Conservation (phyloP, 2,329 filamentous ascomycete genomes). For the Trichoderma polysporum region DNA sequence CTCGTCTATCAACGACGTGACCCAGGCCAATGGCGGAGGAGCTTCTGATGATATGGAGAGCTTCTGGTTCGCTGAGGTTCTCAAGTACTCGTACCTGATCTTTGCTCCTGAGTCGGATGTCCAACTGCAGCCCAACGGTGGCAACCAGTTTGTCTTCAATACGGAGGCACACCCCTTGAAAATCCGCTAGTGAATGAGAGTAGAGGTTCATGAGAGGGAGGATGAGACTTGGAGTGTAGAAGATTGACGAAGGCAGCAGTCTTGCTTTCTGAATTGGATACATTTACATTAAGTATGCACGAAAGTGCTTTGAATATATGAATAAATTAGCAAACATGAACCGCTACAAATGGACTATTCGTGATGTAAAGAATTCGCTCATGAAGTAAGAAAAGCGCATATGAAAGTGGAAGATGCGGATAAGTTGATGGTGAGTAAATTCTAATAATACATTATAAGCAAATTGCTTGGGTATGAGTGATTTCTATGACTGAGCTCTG, state of each 20-base stretch:
- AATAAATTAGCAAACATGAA: not conserved
- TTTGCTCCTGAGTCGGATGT: conserved; percentile 59
- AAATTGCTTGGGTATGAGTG: not conserved
- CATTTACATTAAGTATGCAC: not conserved
- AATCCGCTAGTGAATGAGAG: conserved; percentile 21
- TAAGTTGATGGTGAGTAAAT: not conserved
- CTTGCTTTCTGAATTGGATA: not conserved
- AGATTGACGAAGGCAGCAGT: too few relatives aligned
- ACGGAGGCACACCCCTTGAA: conserved; percentile 49
- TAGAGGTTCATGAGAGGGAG: too few relatives aligned
- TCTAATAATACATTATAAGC: not conserved
- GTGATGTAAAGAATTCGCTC: not conserved
- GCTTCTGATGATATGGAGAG: conserved; percentile 75
- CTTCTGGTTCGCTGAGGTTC: conserved; percentile 82
- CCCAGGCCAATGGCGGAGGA: conserved; percentile 57
- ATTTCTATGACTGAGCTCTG: not conserved
- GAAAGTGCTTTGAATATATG: not conserved
- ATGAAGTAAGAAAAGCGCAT: not conserved
- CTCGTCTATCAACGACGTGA: conserved; percentile 65
- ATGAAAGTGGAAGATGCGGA: not conserved
- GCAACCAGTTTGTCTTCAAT: conserved; percentile 52
- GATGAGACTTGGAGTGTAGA: too few relatives aligned
- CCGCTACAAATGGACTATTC: conserved; percentile 7
- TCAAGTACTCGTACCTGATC: conserved; percentile 82
- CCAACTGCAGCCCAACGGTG: conserved; percentile 46